phyloP scores from a whole-genome alignment of 306 rosid genomes.

The Rosa lucieae region DNA sequence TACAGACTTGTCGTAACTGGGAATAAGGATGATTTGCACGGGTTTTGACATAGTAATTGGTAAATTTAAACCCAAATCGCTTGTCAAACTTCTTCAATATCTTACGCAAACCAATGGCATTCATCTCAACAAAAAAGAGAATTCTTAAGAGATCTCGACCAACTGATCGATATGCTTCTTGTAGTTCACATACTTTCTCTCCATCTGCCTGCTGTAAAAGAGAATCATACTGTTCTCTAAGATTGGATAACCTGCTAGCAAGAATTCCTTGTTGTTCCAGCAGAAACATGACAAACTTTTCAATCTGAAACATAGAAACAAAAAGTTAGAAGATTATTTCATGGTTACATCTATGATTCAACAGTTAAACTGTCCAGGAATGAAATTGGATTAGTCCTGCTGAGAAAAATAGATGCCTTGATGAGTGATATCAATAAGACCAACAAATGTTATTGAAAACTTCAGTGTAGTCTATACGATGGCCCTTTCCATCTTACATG shows the following conservation, averaged over 20 bases:
- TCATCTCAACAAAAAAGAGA: constrained; percentile 73
- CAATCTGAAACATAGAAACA: constrained; percentile 52
- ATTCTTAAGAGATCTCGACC: constrained; percentile 78
- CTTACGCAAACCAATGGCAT: constrained; percentile 85
- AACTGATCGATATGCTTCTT: constrained; percentile 64
- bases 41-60: constrained; percentile 85
- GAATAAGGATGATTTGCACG: constrained; percentile 95
- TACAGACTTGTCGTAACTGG: constrained; percentile 86
- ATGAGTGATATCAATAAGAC: neutral
- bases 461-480: neutral
- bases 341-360: neutral
- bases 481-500: neutral
- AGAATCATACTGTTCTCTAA: constrained; percentile 50
- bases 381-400: neutral
- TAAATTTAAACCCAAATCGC: constrained; percentile 76
- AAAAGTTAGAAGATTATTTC: neutral
- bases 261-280: constrained; percentile 91
- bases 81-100: constrained; percentile 91
- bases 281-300: constrained; percentile 75
- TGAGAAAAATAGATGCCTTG: neutral
- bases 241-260: constrained; percentile 69
- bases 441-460: neutral
- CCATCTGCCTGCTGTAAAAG: constrained; percentile 55
- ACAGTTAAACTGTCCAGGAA: neutral
- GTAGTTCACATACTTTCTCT: constrained; percentile 47